Base-by-base conservation (phyloP, 305 asterid genomes). In the Ilex paraguariensis region DNA sequence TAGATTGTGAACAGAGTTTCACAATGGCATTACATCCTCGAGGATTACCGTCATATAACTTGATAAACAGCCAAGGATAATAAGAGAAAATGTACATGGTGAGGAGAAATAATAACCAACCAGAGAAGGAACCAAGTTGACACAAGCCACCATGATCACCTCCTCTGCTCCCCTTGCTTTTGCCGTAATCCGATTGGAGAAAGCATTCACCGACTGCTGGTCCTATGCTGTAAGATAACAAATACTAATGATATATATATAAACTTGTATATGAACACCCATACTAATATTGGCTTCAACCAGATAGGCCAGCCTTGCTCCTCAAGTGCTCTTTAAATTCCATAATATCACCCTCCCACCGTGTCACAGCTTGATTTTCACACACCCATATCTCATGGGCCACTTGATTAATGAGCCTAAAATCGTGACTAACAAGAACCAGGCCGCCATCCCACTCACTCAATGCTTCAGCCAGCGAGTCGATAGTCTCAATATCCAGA, bases 391-490 rank as follows among this genome's bases (percentile, higher is more conserved):
- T 54, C 32, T 54, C 57, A 14, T 28, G 10, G 31, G 30, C 32
- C 30, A 54, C 57, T 8, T 28, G 57, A 6, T 15, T 15, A 13
- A 54, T 54, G 31, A 54, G 32, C 32, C 57, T 54, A 17, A 28
- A 54, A 54, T 54, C 31, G 13, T 54, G 57, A 15, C 57, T 54
- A 17, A 54, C 57, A 54, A 54, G 57, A 54, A 54, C 57, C 30
- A 54, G 3, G 1, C 57, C 57, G 6, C 57, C 57, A 28, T 32
- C 44, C 39, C 39, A 56, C 44, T 56, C 44, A 12, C 3, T 56
- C 15, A 56, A n/a, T 56, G 60, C 60, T 13, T 56, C 60, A 30
- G 60, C 60, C 39, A 56, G 60, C 7, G 60, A 30, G 28, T 56
- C 60, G 3, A 56, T 56, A 6, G 42, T 56, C 60, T 56, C 42